A percentile compares a stretch with the other conserved stretches of the same genome.
phyloP scores from a whole-genome alignment of 441 rosid genomes.

The Breynia disticha region DNA sequence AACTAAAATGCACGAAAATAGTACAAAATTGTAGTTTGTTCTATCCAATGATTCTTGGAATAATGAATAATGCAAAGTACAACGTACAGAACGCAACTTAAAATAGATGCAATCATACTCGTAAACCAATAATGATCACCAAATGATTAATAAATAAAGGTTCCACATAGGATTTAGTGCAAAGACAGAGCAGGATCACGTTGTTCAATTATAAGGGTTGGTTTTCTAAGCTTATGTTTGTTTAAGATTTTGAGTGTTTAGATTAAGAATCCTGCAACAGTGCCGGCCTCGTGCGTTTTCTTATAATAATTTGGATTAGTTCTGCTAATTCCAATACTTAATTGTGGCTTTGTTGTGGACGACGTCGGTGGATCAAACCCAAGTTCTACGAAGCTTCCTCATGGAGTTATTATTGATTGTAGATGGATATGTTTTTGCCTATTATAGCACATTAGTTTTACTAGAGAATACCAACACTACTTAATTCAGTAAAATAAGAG shows the following conservation, averaged over 20 bases:
- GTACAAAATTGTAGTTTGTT: no score
- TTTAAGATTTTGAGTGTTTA: background rate
- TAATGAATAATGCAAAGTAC: background rate
- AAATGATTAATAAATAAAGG: conserved; percentile 11
- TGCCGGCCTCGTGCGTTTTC: conserved; percentile 22
- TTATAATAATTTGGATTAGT: background rate
- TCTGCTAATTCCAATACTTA: background rate
- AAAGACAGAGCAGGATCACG: conserved; percentile 40
- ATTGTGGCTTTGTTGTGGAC: background rate
- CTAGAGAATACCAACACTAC: no score
- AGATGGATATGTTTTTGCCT: no score
- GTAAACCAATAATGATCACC: conserved; percentile 1
- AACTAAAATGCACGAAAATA: no score
- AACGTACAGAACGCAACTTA: background rate
- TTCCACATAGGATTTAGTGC: conserved; percentile 28
- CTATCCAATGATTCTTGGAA: no score
- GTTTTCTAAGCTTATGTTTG: background rate
- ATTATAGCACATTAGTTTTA: no score
- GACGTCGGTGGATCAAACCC: no score
- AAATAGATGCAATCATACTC: background rate
- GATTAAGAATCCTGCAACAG: conserved; percentile 24
- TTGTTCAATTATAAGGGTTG: conserved; percentile 30
- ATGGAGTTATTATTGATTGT: no score
- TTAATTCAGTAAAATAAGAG: no score
- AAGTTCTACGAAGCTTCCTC: no score